phyloP scores from a whole-genome alignment of 352 stramenopile species.

The Phytophthora hibernalis region DNA sequence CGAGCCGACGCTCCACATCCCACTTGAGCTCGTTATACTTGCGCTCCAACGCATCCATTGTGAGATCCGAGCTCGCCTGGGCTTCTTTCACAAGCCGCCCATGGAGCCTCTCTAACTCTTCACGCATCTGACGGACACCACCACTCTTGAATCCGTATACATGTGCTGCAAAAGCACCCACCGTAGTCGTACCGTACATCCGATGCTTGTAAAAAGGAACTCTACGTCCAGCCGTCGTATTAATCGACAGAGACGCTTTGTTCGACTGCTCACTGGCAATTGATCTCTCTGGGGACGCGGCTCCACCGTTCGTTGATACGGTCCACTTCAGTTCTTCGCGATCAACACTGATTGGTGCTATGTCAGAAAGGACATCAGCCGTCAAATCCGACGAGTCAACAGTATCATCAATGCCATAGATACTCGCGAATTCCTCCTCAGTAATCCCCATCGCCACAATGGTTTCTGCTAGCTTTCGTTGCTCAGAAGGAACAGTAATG shows the following conservation, averaged over 20 bases:
- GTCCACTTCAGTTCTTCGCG: constrained; percentile 23
- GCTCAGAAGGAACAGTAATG: constrained; percentile 53
- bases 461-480: constrained; percentile 76
- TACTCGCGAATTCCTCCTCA: constrained; percentile 48
- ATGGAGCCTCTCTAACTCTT: constrained; percentile 64
- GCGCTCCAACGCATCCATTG: constrained; percentile 73
- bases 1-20: constrained; percentile 83
- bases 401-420: constrained; percentile 39
- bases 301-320: constrained; percentile 5
- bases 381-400: constrained; percentile 22
- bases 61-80: constrained; percentile 71
- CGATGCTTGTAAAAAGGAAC: constrained; percentile 59
- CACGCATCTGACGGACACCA: constrained; percentile 79
- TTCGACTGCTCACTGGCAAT: constrained; percentile 9
- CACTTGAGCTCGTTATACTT: constrained; percentile 87
- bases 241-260: constrained; percentile 25
- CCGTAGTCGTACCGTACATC: constrained; percentile 84
- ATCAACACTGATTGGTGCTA: constrained; percentile 11
- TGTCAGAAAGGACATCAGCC: constrained; percentile 17
- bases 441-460: constrained; percentile 75
- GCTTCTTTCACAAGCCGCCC: constrained; percentile 58
- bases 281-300: background rate
- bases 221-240: constrained; percentile 20
- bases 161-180: constrained; percentile 85
- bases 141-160: constrained; percentile 86